Percentiles rank a stretch among this genome's conserved stretches.
phyloP scores from a whole-genome alignment of 441 rosid species.

The Croton setiger region DNA sequence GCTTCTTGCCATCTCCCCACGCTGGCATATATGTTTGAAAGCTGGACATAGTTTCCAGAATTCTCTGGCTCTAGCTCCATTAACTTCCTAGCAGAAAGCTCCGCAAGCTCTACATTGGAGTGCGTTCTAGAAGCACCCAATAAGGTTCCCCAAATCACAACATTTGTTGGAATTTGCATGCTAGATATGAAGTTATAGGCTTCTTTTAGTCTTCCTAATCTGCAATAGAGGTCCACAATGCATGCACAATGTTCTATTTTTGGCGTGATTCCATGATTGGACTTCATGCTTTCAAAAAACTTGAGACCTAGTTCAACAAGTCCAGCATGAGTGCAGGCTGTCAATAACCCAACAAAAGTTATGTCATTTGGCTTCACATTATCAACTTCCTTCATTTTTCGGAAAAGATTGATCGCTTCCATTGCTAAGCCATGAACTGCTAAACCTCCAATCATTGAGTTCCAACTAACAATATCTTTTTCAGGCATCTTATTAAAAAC shows the following conservation, averaged over 20 bases:
- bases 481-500: constrained; percentile 2
- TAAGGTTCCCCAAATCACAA: constrained; percentile 10
- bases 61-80: constrained; percentile 6
- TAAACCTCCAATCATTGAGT: constrained; percentile 9
- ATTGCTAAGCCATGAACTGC: constrained; percentile 12
- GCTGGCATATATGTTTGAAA: constrained; percentile 1
- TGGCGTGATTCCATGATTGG: constrained; percentile 4
- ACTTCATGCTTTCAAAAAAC: constrained; percentile 10
- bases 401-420: not conserved
- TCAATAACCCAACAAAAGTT: constrained; percentile 15
- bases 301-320: constrained; percentile 10
- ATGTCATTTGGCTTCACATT: constrained; percentile 7
- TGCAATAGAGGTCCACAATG: constrained; percentile 10
- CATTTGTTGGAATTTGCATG: constrained; percentile 10
- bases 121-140: constrained; percentile 13
- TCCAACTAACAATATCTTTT: constrained; percentile 17
- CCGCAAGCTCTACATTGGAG: constrained; percentile 5
- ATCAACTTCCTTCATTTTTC: constrained; percentile 3
- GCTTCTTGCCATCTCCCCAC: constrained; percentile 4
- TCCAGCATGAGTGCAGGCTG: constrained; percentile 12
- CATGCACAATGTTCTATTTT: constrained; percentile 16
- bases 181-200: constrained; percentile 5
- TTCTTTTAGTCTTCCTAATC: constrained; percentile 4
- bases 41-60: constrained; percentile 11
- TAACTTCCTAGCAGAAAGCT: not conserved